Base-by-base conservation (phyloP, 2,329 filamentous ascomycete species). In the Diaporthe batatas region DNA sequence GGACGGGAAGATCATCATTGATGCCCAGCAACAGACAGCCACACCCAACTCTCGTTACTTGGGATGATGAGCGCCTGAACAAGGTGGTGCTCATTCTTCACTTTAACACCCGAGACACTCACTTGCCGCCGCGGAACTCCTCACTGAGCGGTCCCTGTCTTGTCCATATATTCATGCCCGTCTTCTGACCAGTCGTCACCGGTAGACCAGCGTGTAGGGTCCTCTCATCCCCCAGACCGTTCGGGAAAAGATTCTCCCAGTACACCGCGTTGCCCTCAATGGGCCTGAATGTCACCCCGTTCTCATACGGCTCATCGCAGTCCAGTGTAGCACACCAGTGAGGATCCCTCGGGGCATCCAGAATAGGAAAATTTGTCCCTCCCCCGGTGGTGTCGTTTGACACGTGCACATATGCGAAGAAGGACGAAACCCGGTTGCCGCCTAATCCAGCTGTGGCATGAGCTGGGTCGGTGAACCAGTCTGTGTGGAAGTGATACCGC, bases 81-180 rank as follows among this genome's bases (percentile, higher is more conserved):
- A 34, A 34, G 18, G 12, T 23, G 11, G 6, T 36, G 29, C 6
- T 16, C 11, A n/a, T 32, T 23, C 34, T 18, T n/a, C 23, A 23
- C 7, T 42, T 21, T 64, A 34, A 18, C 12, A 2, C 16, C 18
- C 18, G n/a, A 7, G 29, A 36, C 11, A 25, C 25, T 65, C n/a
- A 67, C 2, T 39, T 49, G 6, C 32, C 39, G 79, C 78, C 57
- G 79, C 79, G 67, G 77, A 77, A 58, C 81, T 68, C 10, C 32
- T 67, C 62, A 21, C 62, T 29, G 12, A 67, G 47, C 16, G 79
- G 79, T 25, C 78, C 79, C 75, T 83, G 79, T 58, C 81, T 78
- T 21, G 82, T 84, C 82, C 82, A 84, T 67, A 84, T 83, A 36
- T 84, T 84, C 82, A 84, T 83, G 23, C 83, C 83, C 59, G 83